phyloP scores from a whole-genome alignment of 2,329 filamentous ascomycete genomes.

The Penicillium sp. region DNA sequence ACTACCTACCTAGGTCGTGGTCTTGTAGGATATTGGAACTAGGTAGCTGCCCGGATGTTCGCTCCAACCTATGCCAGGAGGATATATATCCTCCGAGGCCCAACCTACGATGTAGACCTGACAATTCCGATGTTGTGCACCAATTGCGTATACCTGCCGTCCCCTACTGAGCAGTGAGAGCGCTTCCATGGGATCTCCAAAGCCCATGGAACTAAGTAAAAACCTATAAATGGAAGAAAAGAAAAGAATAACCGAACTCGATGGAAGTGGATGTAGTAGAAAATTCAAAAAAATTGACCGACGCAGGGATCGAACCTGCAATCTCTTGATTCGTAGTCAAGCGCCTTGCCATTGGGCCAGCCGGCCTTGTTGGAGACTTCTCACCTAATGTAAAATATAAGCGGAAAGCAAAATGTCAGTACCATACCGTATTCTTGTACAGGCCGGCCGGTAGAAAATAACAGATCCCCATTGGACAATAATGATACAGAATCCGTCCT shows the following conservation, averaged over 20 bases:
- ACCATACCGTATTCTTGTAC: background rate
- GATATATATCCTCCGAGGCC: constrained; percentile 1
- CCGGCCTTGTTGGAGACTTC: constrained; percentile 17
- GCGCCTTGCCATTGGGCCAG: constrained; percentile 51
- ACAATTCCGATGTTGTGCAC: background rate
- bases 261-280: background rate
- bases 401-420: background rate
- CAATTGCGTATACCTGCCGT: background rate
- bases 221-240: background rate
- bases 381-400: background rate
- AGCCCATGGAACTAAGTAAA: background rate
- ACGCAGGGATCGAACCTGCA: constrained; percentile 48
- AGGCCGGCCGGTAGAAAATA: no score
- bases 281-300: constrained; percentile 30
- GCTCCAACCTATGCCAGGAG: no score
- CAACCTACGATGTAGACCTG: no score
- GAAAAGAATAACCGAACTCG: no score
- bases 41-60: no score
- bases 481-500: no score
- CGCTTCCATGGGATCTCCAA: no score
- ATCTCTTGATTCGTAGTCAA: constrained; percentile 54
- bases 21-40: no score
- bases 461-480: no score
- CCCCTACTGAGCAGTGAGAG: no score
- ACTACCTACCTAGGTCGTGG: no score